These are phyloP conservation scores for Colletotrichum tamarilloi DNA, from an alignment of 2,329 filamentous ascomycete species.

Conservation along the genomic window DNA sequence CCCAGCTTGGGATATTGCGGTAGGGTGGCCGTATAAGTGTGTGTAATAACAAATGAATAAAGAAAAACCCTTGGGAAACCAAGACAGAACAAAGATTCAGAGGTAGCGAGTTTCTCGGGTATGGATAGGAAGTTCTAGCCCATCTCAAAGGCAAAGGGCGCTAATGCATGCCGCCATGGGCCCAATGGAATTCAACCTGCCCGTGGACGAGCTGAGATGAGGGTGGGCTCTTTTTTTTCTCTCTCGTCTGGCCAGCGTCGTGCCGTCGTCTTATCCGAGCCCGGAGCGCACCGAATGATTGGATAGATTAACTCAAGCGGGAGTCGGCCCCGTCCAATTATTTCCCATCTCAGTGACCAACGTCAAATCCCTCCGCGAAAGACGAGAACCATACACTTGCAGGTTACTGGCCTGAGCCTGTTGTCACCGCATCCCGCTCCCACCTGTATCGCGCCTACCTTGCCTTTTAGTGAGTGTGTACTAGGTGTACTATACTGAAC, in stretches of 20 bases:
- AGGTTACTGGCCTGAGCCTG: not conserved
- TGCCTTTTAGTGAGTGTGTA: too few species aligned
- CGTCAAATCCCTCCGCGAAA: conserved; percentile 8
- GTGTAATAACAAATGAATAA: not conserved
- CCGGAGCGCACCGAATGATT: conserved; percentile 25
- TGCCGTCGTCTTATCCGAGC: conserved; percentile 21
- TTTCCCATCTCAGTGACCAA: conserved; percentile 7
- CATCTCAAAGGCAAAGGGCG: not conserved
- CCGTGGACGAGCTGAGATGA: not conserved
- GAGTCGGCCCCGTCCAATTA: conserved; percentile 21
- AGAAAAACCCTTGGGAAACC: not conserved
- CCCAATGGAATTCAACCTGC: conserved; percentile 15
- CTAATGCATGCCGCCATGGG: conserved; percentile 20
- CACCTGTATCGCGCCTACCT: not conserved
- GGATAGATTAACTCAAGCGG: conserved; percentile 17
- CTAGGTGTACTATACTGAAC: not conserved
- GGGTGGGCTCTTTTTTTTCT: not conserved
- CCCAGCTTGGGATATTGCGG: not conserved
- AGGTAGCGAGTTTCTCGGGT: not conserved
- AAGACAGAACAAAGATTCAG: not conserved
- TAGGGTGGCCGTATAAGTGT: not conserved
- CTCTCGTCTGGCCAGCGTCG: not conserved
- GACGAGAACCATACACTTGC: conserved; percentile 1
- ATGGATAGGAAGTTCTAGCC: not conserved
- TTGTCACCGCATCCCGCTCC: conserved; percentile 24